Percentiles rank a stretch among this genome's conserved stretches.
Evolutionary conservation across 164 flowering plant genomes (phyloP).

Genomic region (Liriodendron chinense): DNA sequence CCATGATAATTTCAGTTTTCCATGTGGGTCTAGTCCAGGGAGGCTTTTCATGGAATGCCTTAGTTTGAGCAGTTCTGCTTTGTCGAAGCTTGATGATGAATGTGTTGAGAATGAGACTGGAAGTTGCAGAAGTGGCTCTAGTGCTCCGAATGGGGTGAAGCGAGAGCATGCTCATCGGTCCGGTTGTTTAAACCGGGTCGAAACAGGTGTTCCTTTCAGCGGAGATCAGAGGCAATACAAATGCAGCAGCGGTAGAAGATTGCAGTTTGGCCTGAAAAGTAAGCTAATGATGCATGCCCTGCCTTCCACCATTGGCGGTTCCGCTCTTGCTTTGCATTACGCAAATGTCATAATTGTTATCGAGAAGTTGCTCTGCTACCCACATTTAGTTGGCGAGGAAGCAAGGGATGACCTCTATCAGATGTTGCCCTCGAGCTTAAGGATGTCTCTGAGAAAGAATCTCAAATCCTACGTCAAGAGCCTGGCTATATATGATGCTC

Average conservation of each 20-base stretch:
- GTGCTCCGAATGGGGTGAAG: conserved; percentile 26
- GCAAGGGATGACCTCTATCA: conserved; percentile 92
- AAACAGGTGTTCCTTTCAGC: conserved; percentile 21
- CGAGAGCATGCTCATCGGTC: conserved; percentile 32
- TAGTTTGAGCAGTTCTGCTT: conserved; percentile 66
- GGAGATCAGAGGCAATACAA: conserved; percentile 37
- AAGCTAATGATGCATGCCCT: conserved; percentile 46
- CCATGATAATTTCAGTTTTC: conserved; percentile 51
- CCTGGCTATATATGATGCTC: conserved; percentile 87
- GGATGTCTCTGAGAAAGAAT: conserved; percentile 49
- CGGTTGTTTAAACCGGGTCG: conserved; percentile 31
- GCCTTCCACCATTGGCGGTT: conserved; percentile 83
- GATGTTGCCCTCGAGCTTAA: conserved; percentile 93
- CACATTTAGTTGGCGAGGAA: conserved; percentile 96
- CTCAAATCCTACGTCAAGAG: conserved; percentile 69
- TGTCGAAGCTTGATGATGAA: conserved; percentile 47
- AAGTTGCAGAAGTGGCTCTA: conserved; percentile 35
- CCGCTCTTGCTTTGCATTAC: conserved; percentile 89
- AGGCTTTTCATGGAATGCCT: conserved; percentile 83
- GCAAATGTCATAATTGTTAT: conserved; percentile 89
- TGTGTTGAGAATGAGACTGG: conserved; percentile 43
- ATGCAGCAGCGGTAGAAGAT: conserved; percentile 15
- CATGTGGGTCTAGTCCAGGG: conserved; percentile 77
- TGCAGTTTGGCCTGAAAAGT: conserved; percentile 49
- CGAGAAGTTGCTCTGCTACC: conserved; percentile 88